A percentile compares a stretch with the other conserved stretches of the same genome.
Evolutionary conservation across 148 eudicot genomes (phyloP).

Genomic region (Persicaria tinctoria): DNA sequence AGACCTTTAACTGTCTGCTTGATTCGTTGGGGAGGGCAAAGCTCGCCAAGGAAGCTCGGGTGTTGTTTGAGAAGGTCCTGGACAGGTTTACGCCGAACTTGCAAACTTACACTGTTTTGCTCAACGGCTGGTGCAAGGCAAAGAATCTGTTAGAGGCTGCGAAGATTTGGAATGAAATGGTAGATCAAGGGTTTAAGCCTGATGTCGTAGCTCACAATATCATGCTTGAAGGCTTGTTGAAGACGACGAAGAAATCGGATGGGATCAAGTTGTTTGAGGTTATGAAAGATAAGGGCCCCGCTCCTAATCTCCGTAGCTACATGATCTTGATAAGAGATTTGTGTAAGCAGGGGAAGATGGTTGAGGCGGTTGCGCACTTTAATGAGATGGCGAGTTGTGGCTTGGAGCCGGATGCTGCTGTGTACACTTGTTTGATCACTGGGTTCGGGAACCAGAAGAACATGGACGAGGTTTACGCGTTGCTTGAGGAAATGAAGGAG

Average conservation of each 20-base stretch:
- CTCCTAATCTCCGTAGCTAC: conserved; percentile 65
- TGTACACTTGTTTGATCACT: conserved; percentile 76
- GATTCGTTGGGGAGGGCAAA: conserved; percentile 61
- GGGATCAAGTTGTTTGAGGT: conserved; percentile 73
- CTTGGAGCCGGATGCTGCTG: conserved; percentile 64
- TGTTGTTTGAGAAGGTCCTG: conserved; percentile 50
- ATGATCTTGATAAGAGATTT: conserved; percentile 70
- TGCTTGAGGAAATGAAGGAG: conserved; percentile 73
- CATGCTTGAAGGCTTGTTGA: conserved; percentile 81
- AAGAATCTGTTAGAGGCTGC: conserved; percentile 83
- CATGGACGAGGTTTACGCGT: conserved; percentile 65
- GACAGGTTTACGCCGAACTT: conserved; percentile 50
- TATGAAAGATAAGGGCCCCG: conserved; percentile 83
- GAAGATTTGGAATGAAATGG: conserved; percentile 80
- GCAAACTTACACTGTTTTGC: conserved; percentile 54
- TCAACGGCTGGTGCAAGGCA: conserved; percentile 70
- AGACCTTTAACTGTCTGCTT: conserved; percentile 60
- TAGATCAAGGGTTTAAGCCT: conserved; percentile 71
- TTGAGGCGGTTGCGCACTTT: conserved; percentile 48
- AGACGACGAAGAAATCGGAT: conserved; percentile 55
- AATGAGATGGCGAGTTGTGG: conserved; percentile 63
- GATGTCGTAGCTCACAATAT: conserved; percentile 66
- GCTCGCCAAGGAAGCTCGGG: conserved; percentile 73
- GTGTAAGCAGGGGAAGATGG: conserved; percentile 65
- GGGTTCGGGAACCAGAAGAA: conserved; percentile 70